These are phyloP conservation scores for Kwoniella shandongensis DNA, from an alignment of 768 basidiomycete genomes.

Conservation along the genomic window DNA sequence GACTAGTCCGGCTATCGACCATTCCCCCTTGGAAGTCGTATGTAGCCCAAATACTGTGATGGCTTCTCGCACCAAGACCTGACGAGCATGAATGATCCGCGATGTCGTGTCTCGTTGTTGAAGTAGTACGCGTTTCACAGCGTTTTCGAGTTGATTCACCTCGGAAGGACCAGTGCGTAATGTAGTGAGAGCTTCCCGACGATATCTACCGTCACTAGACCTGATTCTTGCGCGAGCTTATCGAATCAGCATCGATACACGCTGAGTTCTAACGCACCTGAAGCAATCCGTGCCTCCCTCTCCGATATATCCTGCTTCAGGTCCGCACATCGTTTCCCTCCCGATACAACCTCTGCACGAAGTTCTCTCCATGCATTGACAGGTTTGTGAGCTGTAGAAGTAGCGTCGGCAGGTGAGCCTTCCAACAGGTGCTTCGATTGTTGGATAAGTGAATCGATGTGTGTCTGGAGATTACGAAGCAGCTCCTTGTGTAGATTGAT, in stretches of 20 bases:
- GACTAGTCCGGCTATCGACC: constrained; percentile 39
- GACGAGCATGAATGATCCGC: constrained; percentile 34
- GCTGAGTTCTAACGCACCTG: constrained; percentile 9
- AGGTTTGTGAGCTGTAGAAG: not conserved
- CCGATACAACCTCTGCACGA: constrained; percentile 28
- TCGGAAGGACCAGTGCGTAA: not conserved
- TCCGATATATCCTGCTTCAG: constrained; percentile 10
- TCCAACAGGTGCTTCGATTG: not conserved
- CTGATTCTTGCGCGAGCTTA: too few species aligned
- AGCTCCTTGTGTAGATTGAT: constrained; percentile 12
- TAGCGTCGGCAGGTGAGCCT: not conserved
- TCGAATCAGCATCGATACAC: too few species aligned
- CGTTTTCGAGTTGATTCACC: not conserved
- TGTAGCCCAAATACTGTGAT: constrained; percentile 40
- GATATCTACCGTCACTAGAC: not conserved
- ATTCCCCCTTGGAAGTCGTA: constrained; percentile 13
- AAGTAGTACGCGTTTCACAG: not conserved
- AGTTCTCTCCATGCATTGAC: constrained; percentile 27
- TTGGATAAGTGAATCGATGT: constrained; percentile 4
- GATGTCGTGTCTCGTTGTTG: constrained; percentile 19
- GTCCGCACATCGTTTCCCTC: constrained; percentile 13
- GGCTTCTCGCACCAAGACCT: constrained; percentile 41
- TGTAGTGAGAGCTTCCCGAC: not conserved
- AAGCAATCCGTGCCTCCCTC: constrained; percentile 7
- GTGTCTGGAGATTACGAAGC: constrained; percentile 7